Evolutionary conservation across 345 rosid species (phyloP), one percentile per base, ranked within the genome.

Genomic region (thale cress (Arabidopsis thaliana)): DNA sequence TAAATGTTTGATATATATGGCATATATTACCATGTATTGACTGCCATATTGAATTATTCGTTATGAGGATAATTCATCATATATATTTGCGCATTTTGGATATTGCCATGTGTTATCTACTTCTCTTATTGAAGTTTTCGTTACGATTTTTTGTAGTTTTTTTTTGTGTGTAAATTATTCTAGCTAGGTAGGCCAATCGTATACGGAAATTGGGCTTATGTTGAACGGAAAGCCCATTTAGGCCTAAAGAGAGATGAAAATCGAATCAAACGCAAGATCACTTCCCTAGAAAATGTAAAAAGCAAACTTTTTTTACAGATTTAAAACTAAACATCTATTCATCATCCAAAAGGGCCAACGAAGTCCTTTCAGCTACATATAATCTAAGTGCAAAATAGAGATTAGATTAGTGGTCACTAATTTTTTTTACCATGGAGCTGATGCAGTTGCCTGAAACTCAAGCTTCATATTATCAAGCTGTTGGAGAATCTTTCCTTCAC

Each of bases 391-490:
- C 40, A 44, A 13, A 22, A 32, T 6, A 71, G 66, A 58, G 28
- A 32, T 32, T 32, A 23, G 25, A n/a, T 45, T 13, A 45, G 1
- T 41, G 44, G 14, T 33, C 55, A 42, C n/a, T 23, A 23, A 28
- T 41, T 20, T 12, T 46, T 7, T 28, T 28, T 11, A 85, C 93
- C 91, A 90, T 5, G 86, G 80, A 68, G 83, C 85, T 8, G 74
- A 58, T 0, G 78, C 85, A 74, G 67, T 28, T 33, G 56, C 69
- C 45, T 63, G 69, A 64, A 83, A 84, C 42, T 80, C 78, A 50
- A 23, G 38, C 30, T 66, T 33, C 13, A 69, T 73, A 59, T 59
- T 67, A 30, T 45, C 65, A 55, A 85, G 24, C 13, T 56, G 65
- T 20, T 44, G 73, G 9, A 40, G 71, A 38, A 79, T 52, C 61